Percentiles rank a stretch among this genome's conserved stretches.
Conservation (phyloP, 768 basidiomycete genomes). For the Pulveroboletus sp. region DNA sequence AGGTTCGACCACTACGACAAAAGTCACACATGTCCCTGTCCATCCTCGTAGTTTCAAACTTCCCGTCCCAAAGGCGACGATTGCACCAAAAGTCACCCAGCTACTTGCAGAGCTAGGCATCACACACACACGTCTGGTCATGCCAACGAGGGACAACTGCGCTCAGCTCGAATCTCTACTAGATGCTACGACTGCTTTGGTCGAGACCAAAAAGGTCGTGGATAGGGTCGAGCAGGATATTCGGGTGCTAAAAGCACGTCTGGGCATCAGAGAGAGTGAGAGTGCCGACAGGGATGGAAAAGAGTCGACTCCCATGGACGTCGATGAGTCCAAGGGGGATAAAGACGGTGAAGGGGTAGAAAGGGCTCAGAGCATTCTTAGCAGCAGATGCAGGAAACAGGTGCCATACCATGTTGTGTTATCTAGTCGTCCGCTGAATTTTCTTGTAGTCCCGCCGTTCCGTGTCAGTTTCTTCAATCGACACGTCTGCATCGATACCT, state of each 20-base stretch:
- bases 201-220: conserved; percentile 86
- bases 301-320: conserved; percentile 45
- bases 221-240: conserved; percentile 89
- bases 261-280: conserved; percentile 50
- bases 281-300: conserved; percentile 36
- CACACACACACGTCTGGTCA: conserved; percentile 71
- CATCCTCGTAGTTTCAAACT: conserved; percentile 86
- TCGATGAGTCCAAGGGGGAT: conserved; percentile 41
- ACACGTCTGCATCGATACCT: conserved; percentile 53
- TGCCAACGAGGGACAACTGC: conserved; percentile 88
- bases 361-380: conserved; percentile 63
- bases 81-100: conserved; percentile 72
- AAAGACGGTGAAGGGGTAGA: conserved; percentile 40
- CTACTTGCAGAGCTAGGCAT: conserved; percentile 76
- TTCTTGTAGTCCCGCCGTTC: conserved; percentile 53
- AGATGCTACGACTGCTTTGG: conserved; percentile 63
- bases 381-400: conserved; percentile 56
- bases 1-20: conserved; percentile 44
- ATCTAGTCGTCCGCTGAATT: background rate
- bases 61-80: conserved; percentile 69
- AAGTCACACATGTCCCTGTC: conserved; percentile 73
- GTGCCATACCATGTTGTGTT: conserved; percentile 25
- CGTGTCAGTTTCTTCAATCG: conserved; percentile 72
- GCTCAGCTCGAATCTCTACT: conserved; percentile 69
- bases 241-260: conserved; percentile 57